Evolutionary conservation across 2,329 filamentous ascomycete species (phyloP).

Genomic region (Coleophoma crateriformis): DNA sequence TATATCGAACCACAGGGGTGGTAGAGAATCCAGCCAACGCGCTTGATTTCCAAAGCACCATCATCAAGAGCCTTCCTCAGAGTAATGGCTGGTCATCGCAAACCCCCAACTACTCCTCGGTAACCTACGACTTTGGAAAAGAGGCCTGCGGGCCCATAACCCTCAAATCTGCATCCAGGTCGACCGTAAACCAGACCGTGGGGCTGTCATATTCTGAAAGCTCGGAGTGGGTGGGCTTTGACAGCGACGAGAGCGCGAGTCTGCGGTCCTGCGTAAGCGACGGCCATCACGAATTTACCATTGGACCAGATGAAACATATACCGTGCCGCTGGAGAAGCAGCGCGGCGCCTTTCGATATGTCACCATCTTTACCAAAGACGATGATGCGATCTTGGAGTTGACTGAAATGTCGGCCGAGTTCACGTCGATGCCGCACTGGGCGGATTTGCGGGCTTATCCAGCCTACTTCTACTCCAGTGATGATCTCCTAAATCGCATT

Average conservation of each 20-base stretch:
- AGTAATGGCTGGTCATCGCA: neutral
- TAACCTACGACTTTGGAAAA: slow-evolving; percentile 6
- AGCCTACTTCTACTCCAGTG: slow-evolving; percentile 37
- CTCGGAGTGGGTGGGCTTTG: slow-evolving; percentile 7
- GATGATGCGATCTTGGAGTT: neutral
- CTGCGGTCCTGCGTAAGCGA: slow-evolving; percentile 3
- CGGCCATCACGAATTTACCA: slow-evolving; percentile 6
- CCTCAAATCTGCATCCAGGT: neutral
- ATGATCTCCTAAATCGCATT: slow-evolving; percentile 40
- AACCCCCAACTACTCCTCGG: slow-evolving; percentile 2
- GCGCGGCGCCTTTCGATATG: neutral
- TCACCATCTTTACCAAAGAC: neutral
- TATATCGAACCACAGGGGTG: slow-evolving; percentile 3
- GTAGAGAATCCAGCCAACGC: slow-evolving; percentile 1
- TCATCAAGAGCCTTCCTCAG: neutral
- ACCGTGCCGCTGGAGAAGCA: slow-evolving; percentile 3
- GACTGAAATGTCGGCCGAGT: neutral
- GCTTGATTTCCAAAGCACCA: slow-evolving; percentile 4
- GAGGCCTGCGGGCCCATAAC: slow-evolving; percentile 6
- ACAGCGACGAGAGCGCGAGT: slow-evolving; percentile 4
- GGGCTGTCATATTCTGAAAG: slow-evolving; percentile 6
- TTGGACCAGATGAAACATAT: slow-evolving; percentile 5
- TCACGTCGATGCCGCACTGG: slow-evolving; percentile 1
- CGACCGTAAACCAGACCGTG: neutral
- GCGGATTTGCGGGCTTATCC: neutral